Base-by-base conservation (phyloP, 2,329 filamentous ascomycete species). In the Bipolaris zeicola region DNA sequence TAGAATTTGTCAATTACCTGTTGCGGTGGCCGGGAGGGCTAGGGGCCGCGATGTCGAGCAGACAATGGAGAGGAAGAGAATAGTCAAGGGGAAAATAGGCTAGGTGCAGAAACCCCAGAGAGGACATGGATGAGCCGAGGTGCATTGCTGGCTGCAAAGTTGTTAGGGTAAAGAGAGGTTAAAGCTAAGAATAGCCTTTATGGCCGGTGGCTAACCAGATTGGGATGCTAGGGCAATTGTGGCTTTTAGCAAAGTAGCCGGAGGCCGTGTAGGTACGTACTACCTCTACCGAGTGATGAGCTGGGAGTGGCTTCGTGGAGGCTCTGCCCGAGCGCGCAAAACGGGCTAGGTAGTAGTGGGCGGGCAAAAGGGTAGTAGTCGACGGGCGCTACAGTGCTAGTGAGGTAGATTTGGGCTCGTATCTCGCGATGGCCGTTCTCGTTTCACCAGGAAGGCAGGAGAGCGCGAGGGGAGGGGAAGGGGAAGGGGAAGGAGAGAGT, bases 141-240 rank as follows among this genome's bases (percentile, higher is more conserved):
- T 46, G 53, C 48, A 20, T 47, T 44, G 42, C 8, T 44, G 42
- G 42, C 24, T 18, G 42, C 42, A 44, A 31, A 26, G 33, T 37
- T 37, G 33, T 37, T 47, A 47, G 45, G 45, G 45, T 47, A 60
- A 38, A 52, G 38, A 43, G 66, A 71, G 64, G 63, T 62, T 66
- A 70, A 71, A 57, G 64, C 70, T 73, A 73, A 67, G 64, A 69
- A 70, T 73, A 73, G 68, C 50, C n/a, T 18, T 20, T 16, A 11
- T 43, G 14, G 33, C 47, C 51, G 28, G 52, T 24, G 50, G 37
- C 58, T 47, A 54, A 44, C 51, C 63, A 55, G 64, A 66, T 6
- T 63, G 60, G 68, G 60, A 66, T 57, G 50, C 58, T 33, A 50
- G 50, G 39, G 58, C 55, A 51, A 62, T 57, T 59, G 62, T 63